Conservation (phyloP, 345 rosid genomes). For the Camelina laxa region DNA sequence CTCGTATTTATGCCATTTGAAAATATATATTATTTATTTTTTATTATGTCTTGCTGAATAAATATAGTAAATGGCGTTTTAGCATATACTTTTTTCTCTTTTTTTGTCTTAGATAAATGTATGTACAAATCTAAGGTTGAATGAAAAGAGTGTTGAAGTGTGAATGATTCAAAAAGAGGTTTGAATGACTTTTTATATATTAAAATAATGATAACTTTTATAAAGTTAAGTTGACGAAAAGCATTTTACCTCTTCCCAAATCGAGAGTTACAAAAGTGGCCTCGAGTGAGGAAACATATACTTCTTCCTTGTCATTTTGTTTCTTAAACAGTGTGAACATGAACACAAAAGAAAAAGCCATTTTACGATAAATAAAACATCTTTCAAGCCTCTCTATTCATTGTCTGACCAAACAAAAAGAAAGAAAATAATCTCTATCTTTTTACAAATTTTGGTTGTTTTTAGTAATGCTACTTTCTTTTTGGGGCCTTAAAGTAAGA, state of each 20-base stretch:
- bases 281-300: conserved; percentile 40
- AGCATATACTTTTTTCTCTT: neutral
- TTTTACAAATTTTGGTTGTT: conserved; percentile 12
- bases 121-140: conserved; percentile 20
- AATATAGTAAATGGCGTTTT: conserved; percentile 19
- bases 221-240: conserved; percentile 55
- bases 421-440: neutral
- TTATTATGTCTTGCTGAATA: conserved; percentile 9
- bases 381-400: conserved; percentile 1
- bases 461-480: neutral
- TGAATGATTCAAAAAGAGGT: conserved; percentile 40
- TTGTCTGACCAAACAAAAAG: neutral
- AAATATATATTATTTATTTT: conserved; percentile 21
- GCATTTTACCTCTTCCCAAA: conserved; percentile 33
- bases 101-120: neutral
- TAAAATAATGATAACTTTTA: conserved; percentile 25
- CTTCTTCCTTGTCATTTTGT: conserved; percentile 18
- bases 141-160: conserved; percentile 24
- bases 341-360: conserved; percentile 4
- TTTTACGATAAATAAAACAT: conserved; percentile 16
- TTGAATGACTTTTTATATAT: conserved; percentile 45
- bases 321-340: conserved; percentile 29
- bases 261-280: conserved; percentile 42
- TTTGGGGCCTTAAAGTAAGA: conserved; percentile 11
- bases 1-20: conserved; percentile 46